Percentiles rank a stretch among this genome's conserved stretches.
phyloP scores from a whole-genome alignment of 352 stramenopile species.

The Globisporangium rhizosaccharum region DNA sequence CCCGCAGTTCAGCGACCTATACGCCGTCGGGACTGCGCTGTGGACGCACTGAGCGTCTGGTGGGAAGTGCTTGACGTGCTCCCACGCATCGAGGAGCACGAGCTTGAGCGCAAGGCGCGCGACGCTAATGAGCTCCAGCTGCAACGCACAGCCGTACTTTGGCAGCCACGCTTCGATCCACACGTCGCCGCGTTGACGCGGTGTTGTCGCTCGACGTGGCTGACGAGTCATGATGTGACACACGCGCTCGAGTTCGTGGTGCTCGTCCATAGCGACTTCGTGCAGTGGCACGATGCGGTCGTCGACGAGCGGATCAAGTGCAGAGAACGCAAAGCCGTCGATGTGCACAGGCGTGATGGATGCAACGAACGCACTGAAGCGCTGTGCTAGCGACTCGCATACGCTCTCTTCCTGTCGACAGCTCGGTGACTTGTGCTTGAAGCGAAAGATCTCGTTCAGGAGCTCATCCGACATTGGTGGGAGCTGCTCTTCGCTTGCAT shows the following conservation, averaged over 20 bases:
- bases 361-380: constrained; percentile 18
- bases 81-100: constrained; percentile 39
- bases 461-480: constrained; percentile 1
- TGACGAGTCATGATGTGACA: constrained; percentile 9
- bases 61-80: constrained; percentile 28
- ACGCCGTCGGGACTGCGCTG: constrained; percentile 26
- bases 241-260: constrained; percentile 15
- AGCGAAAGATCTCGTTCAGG: constrained; percentile 36
- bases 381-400: constrained; percentile 16
- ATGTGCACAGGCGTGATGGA: constrained; percentile 10
- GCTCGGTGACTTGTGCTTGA: constrained; percentile 37
- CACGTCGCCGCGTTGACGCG: not conserved
- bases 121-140: constrained; percentile 21
- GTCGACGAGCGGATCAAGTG: constrained; percentile 12
- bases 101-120: constrained; percentile 23
- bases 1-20: constrained; percentile 25
- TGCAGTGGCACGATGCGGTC: constrained; percentile 21
- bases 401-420: constrained; percentile 17
- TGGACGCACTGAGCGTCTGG: constrained; percentile 22
- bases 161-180: constrained; percentile 39
- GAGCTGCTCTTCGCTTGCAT: not conserved
- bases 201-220: not conserved
- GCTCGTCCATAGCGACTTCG: constrained; percentile 22
- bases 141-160: constrained; percentile 36
- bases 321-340: constrained; percentile 9